Percentiles rank a stretch among this genome's conserved stretches.
Conservation (phyloP, 495 filamentous ascomycete genomes). For the Recurvomyces mirabilis region DNA sequence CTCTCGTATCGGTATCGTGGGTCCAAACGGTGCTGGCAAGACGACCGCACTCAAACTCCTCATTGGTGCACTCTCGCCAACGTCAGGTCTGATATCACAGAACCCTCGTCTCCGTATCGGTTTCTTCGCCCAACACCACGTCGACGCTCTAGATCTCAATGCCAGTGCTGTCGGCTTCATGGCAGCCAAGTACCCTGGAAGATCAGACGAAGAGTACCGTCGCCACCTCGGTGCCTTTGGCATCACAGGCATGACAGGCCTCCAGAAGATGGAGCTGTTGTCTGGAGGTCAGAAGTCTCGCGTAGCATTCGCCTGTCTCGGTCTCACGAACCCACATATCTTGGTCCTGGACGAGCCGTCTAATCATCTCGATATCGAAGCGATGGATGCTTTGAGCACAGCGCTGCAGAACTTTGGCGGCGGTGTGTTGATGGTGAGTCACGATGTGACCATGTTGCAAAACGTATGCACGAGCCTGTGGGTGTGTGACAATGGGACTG, state of each 20-base stretch:
- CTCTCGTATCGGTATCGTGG: slow-evolving; percentile 95
- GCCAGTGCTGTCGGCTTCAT: slow-evolving; percentile 87
- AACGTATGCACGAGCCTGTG: slow-evolving; percentile 88
- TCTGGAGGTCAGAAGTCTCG: slow-evolving; percentile 98
- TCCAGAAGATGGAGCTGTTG: slow-evolving; percentile 89
- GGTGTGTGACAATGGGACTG: slow-evolving; percentile 91
- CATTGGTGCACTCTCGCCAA: slow-evolving; percentile 71
- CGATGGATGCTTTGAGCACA: slow-evolving; percentile 87
- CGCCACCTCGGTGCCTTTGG: slow-evolving; percentile 93
- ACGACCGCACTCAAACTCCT: slow-evolving; percentile 92
- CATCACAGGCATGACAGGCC: slow-evolving; percentile 92
- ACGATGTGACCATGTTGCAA: slow-evolving; percentile 98
- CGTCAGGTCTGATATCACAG: slow-evolving; percentile 69
- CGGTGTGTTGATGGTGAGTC: slow-evolving; percentile 94
- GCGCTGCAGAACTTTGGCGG: slow-evolving; percentile 82
- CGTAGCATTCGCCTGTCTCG: slow-evolving; percentile 92
- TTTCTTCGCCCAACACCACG: slow-evolving; percentile 98
- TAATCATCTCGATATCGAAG: slow-evolving; percentile 98
- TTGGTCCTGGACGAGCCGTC: slow-evolving; percentile 96
- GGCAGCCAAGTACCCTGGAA: slow-evolving; percentile 81
- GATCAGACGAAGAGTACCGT: slow-evolving; percentile 92
- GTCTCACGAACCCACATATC: slow-evolving; percentile 88
- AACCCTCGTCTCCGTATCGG: slow-evolving; percentile 80
- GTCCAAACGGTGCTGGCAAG: slow-evolving; percentile 94
- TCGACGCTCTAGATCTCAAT: slow-evolving; percentile 88